A percentile compares a stretch with the other conserved stretches of the same genome.
These are phyloP conservation scores for Aspergillus arachidicola DNA, from an alignment of 2,329 filamentous ascomycete genomes.

Conservation along the genomic window DNA sequence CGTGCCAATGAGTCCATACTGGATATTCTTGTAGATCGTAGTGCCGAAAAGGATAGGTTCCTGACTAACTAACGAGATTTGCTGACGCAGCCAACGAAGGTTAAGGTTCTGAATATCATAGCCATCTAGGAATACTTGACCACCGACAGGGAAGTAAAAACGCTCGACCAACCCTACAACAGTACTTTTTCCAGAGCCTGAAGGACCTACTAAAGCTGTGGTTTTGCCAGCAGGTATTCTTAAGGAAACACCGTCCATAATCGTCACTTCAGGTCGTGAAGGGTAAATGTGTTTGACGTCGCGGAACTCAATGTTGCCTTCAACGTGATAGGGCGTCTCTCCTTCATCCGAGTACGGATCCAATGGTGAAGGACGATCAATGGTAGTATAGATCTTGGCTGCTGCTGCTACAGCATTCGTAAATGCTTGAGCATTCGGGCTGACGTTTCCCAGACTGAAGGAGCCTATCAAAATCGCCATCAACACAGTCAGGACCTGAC, in stretches of 20 bases:
- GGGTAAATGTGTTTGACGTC: constrained; percentile 93
- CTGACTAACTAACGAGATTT: constrained; percentile 90
- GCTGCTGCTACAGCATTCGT: constrained; percentile 80
- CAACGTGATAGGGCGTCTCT: constrained; percentile 69
- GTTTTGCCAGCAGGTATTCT: constrained; percentile 85
- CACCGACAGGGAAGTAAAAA: constrained; percentile 88
- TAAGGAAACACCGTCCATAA: constrained; percentile 83
- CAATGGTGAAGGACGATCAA: constrained; percentile 82
- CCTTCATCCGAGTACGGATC: constrained; percentile 74
- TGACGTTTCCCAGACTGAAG: constrained; percentile 85
- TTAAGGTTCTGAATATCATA: constrained; percentile 80
- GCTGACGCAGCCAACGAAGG: constrained; percentile 85
- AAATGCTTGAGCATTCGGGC: constrained; percentile 84
- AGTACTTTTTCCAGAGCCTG: constrained; percentile 91
- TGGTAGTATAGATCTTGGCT: constrained; percentile 89
- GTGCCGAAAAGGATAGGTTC: constrained; percentile 90
- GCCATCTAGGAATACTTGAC: constrained; percentile 78
- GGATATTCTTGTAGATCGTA: constrained; percentile 86
- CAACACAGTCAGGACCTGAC: constrained; percentile 78
- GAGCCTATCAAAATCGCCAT: constrained; percentile 92
- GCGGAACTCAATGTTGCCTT: constrained; percentile 78
- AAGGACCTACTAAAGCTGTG: constrained; percentile 90
- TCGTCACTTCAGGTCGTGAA: constrained; percentile 83
- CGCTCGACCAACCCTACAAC: constrained; percentile 91
- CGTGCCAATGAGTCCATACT: constrained; percentile 87